These are phyloP conservation scores for Straminergon stramineum DNA, from an alignment of 225 moss, liverwort and hornwort genomes.

Conservation along the genomic window DNA sequence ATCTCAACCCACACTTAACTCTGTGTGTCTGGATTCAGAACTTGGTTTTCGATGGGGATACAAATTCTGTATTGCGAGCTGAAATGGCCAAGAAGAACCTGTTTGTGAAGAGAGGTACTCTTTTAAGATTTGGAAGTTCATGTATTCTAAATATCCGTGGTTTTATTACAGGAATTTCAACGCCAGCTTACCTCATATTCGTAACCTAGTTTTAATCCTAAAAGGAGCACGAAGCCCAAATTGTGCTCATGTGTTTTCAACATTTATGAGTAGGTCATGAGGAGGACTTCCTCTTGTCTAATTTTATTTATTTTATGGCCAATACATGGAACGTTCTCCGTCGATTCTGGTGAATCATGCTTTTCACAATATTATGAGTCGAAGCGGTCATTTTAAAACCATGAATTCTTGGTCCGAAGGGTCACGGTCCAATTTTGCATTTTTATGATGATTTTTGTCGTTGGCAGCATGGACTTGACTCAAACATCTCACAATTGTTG, in stretches of 20 bases:
- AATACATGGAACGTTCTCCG: not conserved
- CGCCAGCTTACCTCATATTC: not conserved
- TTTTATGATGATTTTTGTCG: not conserved
- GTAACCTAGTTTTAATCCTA: not conserved
- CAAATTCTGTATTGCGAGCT: conserved; percentile 83
- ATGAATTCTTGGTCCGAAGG: not conserved
- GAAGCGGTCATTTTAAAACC: not conserved
- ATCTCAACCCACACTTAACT: not conserved
- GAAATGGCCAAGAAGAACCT: conserved; percentile 99
- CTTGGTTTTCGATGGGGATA: conserved; percentile 82
- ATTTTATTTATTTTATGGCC: not conserved
- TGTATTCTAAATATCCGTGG: not conserved
- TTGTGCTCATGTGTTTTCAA: not conserved
- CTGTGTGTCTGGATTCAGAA: conserved; percentile 46
- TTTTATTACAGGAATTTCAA: not conserved
- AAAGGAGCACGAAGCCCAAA: not conserved
- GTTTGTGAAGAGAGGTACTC: conserved; percentile 81
- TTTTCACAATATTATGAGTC: not conserved
- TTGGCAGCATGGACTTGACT: not conserved
- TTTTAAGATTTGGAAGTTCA: not conserved
- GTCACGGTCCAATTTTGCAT: not conserved
- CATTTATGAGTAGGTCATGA: not conserved
- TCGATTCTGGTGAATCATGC: not conserved
- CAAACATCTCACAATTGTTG: not conserved
- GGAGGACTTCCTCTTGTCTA: not conserved